Evolutionary conservation across 2,329 filamentous ascomycete species (phyloP).

Genomic region (Cladophialophora carrionii): DNA sequence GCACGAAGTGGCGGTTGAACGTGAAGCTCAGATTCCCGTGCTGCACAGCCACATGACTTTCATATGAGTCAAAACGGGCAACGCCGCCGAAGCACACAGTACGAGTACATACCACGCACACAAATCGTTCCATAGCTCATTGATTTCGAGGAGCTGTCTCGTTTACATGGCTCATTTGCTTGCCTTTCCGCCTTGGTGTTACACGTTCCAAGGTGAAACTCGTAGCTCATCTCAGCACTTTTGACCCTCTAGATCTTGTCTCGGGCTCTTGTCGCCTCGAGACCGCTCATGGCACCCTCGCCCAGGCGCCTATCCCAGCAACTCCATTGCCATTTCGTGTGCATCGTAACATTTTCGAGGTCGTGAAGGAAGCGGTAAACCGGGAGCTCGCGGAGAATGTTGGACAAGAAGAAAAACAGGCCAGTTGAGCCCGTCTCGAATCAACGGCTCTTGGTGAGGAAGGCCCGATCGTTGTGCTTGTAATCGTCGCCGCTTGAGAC

Average conservation of each 20-base stretch:
- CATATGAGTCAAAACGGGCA: background rate
- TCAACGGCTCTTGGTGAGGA: background rate
- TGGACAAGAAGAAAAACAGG: background rate
- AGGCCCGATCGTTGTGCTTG: background rate
- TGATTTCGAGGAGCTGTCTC: constrained; percentile 20
- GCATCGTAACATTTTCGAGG: constrained; percentile 22
- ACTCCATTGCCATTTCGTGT: constrained; percentile 24
- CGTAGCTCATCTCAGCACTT: constrained; percentile 22
- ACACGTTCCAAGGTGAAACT: constrained; percentile 21
- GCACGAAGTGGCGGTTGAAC: background rate
- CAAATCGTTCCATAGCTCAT: constrained; percentile 13
- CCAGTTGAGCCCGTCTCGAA: background rate
- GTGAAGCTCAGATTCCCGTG: background rate
- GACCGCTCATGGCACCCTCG: constrained; percentile 16
- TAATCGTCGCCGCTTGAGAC: background rate
- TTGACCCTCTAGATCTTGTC: constrained; percentile 27
- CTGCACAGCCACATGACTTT: background rate
- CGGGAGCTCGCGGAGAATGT: constrained; percentile 8
- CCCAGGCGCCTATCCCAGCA: constrained; percentile 9
- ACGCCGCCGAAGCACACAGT: too few species aligned
- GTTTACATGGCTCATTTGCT: constrained; percentile 20
- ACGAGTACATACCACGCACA: background rate
- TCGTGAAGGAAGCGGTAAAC: constrained; percentile 21
- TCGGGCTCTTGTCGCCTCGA: constrained; percentile 20
- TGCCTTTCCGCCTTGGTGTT: constrained; percentile 22